A percentile compares a stretch with the other conserved stretches of the same genome.
Evolutionary conservation across 2,329 filamentous ascomycete species (phyloP).

Genomic region (Diplodia seriata): DNA sequence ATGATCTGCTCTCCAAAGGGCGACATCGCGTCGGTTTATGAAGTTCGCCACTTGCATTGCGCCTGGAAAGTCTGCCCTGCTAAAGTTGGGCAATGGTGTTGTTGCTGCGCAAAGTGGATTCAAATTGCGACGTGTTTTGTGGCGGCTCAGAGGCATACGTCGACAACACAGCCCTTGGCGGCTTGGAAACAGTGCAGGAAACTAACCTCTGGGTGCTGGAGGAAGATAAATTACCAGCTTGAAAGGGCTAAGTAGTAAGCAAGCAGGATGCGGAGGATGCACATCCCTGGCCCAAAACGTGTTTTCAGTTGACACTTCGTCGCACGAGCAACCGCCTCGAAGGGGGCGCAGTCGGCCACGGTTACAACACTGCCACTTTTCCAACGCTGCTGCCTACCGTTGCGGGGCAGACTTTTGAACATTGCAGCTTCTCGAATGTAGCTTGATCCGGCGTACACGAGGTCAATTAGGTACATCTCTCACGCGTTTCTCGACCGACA

Average conservation of each 20-base stretch:
- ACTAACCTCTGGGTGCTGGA: not conserved
- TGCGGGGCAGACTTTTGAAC: not conserved
- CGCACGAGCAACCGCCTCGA: not conserved
- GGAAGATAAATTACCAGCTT: not conserved
- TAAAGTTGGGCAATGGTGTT: not conserved
- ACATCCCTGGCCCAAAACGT: not conserved
- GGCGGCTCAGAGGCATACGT: slow-evolving; percentile 14
- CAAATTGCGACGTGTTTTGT: not conserved
- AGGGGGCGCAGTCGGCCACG: slow-evolving; percentile 3
- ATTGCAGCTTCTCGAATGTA: too few species aligned
- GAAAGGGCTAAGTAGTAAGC: not conserved
- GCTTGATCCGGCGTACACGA: not conserved
- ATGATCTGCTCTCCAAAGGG: not conserved
- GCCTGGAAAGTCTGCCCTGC: not conserved
- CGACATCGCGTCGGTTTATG: not conserved
- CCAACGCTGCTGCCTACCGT: not conserved
- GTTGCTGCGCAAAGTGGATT: not conserved
- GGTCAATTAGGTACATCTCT: too few species aligned
- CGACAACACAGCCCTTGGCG: not conserved
- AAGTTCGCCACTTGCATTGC: not conserved
- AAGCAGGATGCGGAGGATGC: slow-evolving; percentile 14
- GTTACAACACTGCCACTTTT: not conserved
- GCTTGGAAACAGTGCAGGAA: not conserved
- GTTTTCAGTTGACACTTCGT: not conserved
- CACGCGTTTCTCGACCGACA: too few species aligned